phyloP scores from a whole-genome alignment of 768 basidiomycete species.

The Mycena filopes region DNA sequence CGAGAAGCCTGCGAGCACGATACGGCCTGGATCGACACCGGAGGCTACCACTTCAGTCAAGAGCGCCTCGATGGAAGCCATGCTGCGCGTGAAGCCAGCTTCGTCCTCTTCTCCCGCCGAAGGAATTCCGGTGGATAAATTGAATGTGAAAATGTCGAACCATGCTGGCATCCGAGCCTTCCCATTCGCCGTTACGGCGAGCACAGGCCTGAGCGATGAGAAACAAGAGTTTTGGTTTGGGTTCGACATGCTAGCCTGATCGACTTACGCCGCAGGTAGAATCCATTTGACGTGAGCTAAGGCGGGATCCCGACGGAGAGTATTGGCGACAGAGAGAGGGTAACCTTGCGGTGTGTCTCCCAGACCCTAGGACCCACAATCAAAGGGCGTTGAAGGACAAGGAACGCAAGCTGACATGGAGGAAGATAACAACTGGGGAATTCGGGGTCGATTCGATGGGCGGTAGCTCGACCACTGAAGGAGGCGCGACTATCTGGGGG shows the following conservation, averaged over 20 bases:
- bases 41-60: slow-evolving; percentile 54
- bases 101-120: slow-evolving; percentile 38
- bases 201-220: not conserved
- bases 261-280: slow-evolving; percentile 17
- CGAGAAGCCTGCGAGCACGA: slow-evolving; percentile 61
- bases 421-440: slow-evolving; percentile 10
- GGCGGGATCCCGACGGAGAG: not conserved
- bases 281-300: slow-evolving; percentile 22
- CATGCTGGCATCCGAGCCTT: slow-evolving; percentile 9
- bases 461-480: slow-evolving; percentile 2
- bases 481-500: not conserved
- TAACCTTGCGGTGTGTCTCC: slow-evolving; percentile 18
- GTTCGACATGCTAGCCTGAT: not conserved
- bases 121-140: slow-evolving; percentile 18
- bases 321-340: not conserved
- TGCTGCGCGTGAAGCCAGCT: slow-evolving; percentile 54
- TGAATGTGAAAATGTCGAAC: slow-evolving; percentile 21
- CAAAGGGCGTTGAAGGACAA: not conserved
- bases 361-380: slow-evolving; percentile 19
- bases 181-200: not conserved
- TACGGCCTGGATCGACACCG: slow-evolving; percentile 52
- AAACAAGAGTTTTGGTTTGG: not conserved
- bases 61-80: slow-evolving; percentile 48
- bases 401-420: slow-evolving; percentile 10
- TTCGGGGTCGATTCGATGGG: not conserved